Percentiles rank a stretch among this genome's conserved stretches.
Evolutionary conservation across 495 filamentous ascomycete species (phyloP).

Genomic region (Trypethelium eluteriae): DNA sequence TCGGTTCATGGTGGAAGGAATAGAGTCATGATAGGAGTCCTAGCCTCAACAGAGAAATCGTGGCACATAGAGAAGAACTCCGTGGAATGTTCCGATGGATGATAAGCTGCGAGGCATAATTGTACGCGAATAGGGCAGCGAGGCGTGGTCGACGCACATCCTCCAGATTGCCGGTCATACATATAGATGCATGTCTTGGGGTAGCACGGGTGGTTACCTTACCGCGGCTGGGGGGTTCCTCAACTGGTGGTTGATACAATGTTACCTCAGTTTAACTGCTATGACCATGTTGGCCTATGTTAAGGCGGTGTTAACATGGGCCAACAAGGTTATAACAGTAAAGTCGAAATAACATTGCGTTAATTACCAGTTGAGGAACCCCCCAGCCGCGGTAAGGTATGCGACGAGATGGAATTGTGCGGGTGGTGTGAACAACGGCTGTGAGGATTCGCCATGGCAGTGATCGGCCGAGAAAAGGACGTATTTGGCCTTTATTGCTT

Average conservation of each 20-base stretch:
- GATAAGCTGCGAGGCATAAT: not conserved
- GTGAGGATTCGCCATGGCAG: not conserved
- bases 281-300: too few relatives aligned
- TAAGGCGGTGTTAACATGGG: too few relatives aligned
- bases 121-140: not conserved
- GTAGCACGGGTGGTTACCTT: too few relatives aligned
- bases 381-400: not conserved
- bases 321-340: too few relatives aligned
- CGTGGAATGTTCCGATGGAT: not conserved
- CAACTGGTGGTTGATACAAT: too few relatives aligned
- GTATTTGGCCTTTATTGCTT: conserved; percentile 1
- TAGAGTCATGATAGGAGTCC: not conserved
- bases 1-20: not conserved
- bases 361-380: too few relatives aligned
- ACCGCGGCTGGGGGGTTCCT: too few relatives aligned
- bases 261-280: too few relatives aligned
- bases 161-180: conserved; percentile 3
- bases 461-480: not conserved
- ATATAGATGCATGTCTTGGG: not conserved
- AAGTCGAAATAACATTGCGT: too few relatives aligned
- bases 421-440: not conserved
- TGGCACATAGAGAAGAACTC: not conserved
- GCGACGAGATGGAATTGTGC: not conserved
- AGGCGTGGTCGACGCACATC: conserved; percentile 10
- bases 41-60: not conserved